Base-by-base conservation (phyloP, 2,329 filamentous ascomycete species). In the Monosporascus sp. region DNA sequence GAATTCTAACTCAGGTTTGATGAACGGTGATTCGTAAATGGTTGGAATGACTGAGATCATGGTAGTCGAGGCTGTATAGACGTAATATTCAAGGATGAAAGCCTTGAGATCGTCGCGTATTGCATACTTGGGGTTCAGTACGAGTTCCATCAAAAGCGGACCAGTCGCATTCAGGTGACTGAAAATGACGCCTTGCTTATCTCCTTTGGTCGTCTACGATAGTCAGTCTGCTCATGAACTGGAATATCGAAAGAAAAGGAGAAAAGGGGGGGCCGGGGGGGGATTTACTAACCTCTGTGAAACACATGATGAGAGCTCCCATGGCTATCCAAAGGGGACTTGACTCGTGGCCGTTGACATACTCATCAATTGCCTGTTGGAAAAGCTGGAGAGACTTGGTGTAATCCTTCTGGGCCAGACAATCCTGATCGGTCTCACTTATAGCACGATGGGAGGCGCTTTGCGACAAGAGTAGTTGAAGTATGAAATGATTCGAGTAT, bases 1-100 rank as follows among this genome's bases (percentile, higher is more conserved):
- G 9, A 57, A 55, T 47, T 69, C 63, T 7, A 73, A 65, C 1
- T 65, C 59, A 0, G 62, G 62, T 44, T 63, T 69, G 14, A 71
- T 59, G 3, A 70, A 60, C 0, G 65, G 57, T n/a, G 68, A 63
- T 0, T 61, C 61, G 17, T 56, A 60, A 36, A 66, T 59, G n/a
- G 63, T 58, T 0, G 64, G 60, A 46, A 72, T 54, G 34, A 74
- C 71, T 0, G 75, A 75, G 45, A 78, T 74, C 69, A 77, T 75
- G 58, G 74, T 77, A 6, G 73, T 69, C 3, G 72, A 69, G 3
- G 72, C 70, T 46, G 74, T 76, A 60, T 78, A 75, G 54, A 74
- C 70, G 54, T 76, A 77, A 39, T 77, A 77, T 59, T 78, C 75
- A 46, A 76, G 68, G 3, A 78, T 68, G 48, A 77, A 77, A 27